These are phyloP conservation scores for Picocystis salinarum DNA, from an alignment of 139 green algal species.

Conservation along the genomic window DNA sequence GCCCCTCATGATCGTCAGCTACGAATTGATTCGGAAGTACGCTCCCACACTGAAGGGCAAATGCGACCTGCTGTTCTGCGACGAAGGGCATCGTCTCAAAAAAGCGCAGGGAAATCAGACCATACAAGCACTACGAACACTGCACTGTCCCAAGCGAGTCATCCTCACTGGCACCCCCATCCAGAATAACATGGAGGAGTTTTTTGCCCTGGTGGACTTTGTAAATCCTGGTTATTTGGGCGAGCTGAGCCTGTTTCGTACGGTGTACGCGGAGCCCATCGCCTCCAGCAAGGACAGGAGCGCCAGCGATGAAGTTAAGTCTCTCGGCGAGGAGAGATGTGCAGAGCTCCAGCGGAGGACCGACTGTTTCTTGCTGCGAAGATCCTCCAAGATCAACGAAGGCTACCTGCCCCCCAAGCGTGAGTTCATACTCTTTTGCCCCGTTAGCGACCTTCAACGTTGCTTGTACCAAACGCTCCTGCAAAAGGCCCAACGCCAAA, in stretches of 20 bases:
- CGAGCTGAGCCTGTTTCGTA: constrained; percentile 33
- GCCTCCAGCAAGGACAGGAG: constrained; percentile 27
- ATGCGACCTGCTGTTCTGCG: background rate
- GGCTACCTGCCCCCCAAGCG: constrained; percentile 46
- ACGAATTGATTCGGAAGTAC: background rate
- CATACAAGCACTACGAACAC: constrained; percentile 35
- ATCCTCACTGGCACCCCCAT: constrained; percentile 61
- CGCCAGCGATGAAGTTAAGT: constrained; percentile 29
- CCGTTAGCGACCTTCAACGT: no score
- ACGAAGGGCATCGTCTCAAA: constrained; percentile 5
- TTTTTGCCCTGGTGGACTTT: constrained; percentile 50
- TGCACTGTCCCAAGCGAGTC: constrained; percentile 41
- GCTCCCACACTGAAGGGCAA: background rate
- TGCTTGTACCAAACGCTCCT: no score
- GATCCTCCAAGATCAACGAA: background rate
- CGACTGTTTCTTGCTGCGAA: background rate
- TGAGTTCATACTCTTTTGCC: constrained; percentile 49
- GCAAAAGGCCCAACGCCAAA: constrained; percentile 26
- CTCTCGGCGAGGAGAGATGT: constrained; percentile 11
- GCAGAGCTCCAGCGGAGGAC: background rate
- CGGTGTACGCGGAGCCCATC: constrained; percentile 49
- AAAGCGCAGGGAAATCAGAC: constrained; percentile 51
- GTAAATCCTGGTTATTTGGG: constrained; percentile 44
- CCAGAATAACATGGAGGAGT: constrained; percentile 68
- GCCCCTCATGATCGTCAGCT: background rate